Evolutionary conservation across 441 rosid genomes (phyloP).

Genomic region (Euphorbia corollata): DNA sequence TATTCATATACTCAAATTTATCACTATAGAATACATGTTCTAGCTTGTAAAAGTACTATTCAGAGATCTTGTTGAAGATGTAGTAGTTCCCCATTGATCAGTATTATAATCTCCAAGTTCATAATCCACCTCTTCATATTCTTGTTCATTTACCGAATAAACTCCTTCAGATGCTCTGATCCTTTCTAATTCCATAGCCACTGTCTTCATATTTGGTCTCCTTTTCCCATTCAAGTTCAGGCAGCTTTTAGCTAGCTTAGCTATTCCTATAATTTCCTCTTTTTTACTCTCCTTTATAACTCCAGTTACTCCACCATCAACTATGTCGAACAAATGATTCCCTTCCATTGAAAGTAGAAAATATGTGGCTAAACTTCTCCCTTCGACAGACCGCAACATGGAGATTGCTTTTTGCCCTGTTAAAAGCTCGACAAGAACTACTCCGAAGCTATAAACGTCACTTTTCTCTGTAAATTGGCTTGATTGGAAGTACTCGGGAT

Average conservation of each 20-base stretch:
- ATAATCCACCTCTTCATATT: conserved; percentile 15
- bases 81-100: conserved; percentile 13
- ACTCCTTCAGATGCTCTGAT: conserved; percentile 4
- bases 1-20: no score
- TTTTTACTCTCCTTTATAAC: conserved; percentile 12
- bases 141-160: not conserved
- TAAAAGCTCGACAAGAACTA: conserved; percentile 18
- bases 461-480: conserved; percentile 2
- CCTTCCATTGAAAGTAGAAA: conserved; percentile 16
- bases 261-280: conserved; percentile 3
- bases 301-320: conserved; percentile 9
- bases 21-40: not conserved
- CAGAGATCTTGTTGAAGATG: conserved; percentile 10
- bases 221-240: not conserved
- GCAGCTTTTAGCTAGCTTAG: conserved; percentile 13
- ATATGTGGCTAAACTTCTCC: conserved; percentile 14
- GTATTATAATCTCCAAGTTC: not conserved
- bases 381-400: not conserved
- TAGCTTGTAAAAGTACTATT: conserved; percentile 2
- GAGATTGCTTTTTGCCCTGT: conserved; percentile 16
- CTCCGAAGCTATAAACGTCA: conserved; percentile 20
- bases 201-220: conserved; percentile 17
- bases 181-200: conserved; percentile 15
- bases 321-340: conserved; percentile 16
- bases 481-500: conserved; percentile 18